Percentiles rank a stretch among this genome's conserved stretches.
These are phyloP conservation scores for Tetrahymena borealis DNA, from an alignment of 73 alveolate species.

Conservation along the genomic window DNA sequence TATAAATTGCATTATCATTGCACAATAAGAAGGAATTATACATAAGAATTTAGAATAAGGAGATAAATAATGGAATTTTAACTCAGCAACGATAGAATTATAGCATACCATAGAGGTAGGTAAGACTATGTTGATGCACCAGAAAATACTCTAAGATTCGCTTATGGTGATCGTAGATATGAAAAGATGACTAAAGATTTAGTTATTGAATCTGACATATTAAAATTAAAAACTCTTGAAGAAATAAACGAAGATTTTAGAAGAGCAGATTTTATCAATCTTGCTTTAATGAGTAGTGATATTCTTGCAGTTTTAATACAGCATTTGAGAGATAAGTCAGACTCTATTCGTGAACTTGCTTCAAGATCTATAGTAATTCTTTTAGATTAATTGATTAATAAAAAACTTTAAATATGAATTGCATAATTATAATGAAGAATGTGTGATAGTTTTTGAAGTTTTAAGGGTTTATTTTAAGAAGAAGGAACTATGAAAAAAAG, in stretches of 20 bases:
- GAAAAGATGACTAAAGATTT: conserved; percentile 33
- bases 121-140: conserved; percentile 38
- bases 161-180: conserved; percentile 41
- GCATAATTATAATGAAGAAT: not conserved
- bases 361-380: conserved; percentile 31
- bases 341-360: conserved; percentile 25
- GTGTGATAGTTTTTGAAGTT: not conserved
- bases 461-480: too few relatives aligned
- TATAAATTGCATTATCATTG: too few relatives aligned
- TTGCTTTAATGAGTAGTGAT: conserved; percentile 34
- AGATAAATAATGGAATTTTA: conserved; percentile 27
- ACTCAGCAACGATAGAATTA: conserved; percentile 29
- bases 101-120: conserved; percentile 39
- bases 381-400: not conserved
- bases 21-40: too few relatives aligned
- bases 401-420: not conserved
- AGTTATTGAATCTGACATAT: conserved; percentile 10
- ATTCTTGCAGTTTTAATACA: conserved; percentile 15
- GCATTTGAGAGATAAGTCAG: conserved; percentile 25
- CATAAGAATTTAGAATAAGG: not conserved
- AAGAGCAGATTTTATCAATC: conserved; percentile 34
- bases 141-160: conserved; percentile 26
- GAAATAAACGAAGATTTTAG: conserved; percentile 41
- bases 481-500: too few relatives aligned
- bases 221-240: conserved; percentile 27